Conservation (phyloP, 208 protist genomes). For the Acanthamoeba triangularis region DNA sequence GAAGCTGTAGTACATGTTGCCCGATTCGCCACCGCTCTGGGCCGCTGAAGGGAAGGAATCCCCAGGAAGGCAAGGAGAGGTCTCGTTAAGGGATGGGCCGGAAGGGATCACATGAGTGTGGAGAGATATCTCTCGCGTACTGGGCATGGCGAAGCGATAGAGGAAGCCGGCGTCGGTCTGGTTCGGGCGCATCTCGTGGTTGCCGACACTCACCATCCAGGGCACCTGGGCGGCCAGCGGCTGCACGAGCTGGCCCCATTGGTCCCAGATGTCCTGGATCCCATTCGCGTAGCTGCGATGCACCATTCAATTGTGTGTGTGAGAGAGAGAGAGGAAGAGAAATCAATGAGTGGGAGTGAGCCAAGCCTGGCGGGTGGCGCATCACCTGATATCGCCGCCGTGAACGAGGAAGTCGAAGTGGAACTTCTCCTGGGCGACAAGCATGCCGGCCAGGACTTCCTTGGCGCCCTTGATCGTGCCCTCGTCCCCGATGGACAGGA, state of each 20-base stretch:
- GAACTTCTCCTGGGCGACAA: neutral
- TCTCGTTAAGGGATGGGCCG: neutral
- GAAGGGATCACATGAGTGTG: neutral
- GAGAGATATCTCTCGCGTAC: neutral
- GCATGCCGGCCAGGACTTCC: neutral
- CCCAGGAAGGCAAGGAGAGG: neutral
- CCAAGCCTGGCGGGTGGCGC: too few species aligned
- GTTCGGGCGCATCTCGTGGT: conserved; percentile 31
- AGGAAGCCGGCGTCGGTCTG: neutral
- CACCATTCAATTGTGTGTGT: too few species aligned
- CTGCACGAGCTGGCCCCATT: conserved; percentile 16
- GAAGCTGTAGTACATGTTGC: conserved; percentile 74
- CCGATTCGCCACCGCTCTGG: neutral
- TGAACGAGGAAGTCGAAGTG: conserved; percentile 5
- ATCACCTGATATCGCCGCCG: conserved; percentile 1
- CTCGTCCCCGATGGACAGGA: conserved; percentile 9
- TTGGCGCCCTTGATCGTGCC: neutral
- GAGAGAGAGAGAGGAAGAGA: too few species aligned
- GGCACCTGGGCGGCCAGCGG: conserved; percentile 13
- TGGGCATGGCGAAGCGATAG: conserved; percentile 25
- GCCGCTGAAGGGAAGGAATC: neutral
- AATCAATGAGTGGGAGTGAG: too few species aligned
- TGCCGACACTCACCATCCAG: conserved; percentile 32
- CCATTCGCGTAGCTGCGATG: conserved; percentile 18
- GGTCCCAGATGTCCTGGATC: neutral